Evolutionary conservation across 2,329 filamentous ascomycete species (phyloP).

Genomic region (Chrysoporthe puriensis): DNA sequence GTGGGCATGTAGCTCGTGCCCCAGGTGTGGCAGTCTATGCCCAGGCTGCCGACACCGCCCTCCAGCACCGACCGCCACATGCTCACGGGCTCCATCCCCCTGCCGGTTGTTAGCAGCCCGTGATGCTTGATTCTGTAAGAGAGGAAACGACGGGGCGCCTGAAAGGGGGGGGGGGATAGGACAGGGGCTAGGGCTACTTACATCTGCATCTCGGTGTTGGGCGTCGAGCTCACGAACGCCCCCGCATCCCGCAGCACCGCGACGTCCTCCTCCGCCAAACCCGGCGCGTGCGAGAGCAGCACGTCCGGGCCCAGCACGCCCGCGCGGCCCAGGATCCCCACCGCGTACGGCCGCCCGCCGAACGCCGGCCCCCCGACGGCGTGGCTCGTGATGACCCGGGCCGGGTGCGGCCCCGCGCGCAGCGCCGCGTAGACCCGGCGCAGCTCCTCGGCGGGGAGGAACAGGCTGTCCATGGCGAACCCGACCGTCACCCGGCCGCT

Average conservation of each 20-base stretch:
- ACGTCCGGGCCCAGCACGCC: slow-evolving; percentile 46
- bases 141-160: neutral
- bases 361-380: slow-evolving; percentile 31
- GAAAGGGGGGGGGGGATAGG: fast-evolving
- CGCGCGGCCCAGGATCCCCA: slow-evolving; percentile 37
- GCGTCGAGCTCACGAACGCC: slow-evolving; percentile 48
- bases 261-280: slow-evolving; percentile 40
- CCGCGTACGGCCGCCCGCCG: slow-evolving; percentile 27
- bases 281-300: slow-evolving; percentile 46
- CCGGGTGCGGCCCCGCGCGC: slow-evolving; percentile 35
- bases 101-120: neutral
- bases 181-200: neutral
- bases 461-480: slow-evolving; percentile 48
- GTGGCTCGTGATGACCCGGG: slow-evolving; percentile 49
- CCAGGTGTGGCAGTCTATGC: slow-evolving; percentile 41
- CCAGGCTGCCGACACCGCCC: slow-evolving; percentile 36
- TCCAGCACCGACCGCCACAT: slow-evolving; percentile 37
- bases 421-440: slow-evolving; percentile 42
- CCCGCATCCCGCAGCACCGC: slow-evolving; percentile 39
- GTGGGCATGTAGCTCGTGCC: slow-evolving; percentile 37
- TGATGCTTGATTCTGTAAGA: neutral
- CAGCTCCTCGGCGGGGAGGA: slow-evolving; percentile 42
- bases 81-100: slow-evolving; percentile 43
- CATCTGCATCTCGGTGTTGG: slow-evolving; percentile 55
- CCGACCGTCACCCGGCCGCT: slow-evolving; percentile 44